Conservation (phyloP, 768 basidiomycete genomes). For the Lactarius indigo region DNA sequence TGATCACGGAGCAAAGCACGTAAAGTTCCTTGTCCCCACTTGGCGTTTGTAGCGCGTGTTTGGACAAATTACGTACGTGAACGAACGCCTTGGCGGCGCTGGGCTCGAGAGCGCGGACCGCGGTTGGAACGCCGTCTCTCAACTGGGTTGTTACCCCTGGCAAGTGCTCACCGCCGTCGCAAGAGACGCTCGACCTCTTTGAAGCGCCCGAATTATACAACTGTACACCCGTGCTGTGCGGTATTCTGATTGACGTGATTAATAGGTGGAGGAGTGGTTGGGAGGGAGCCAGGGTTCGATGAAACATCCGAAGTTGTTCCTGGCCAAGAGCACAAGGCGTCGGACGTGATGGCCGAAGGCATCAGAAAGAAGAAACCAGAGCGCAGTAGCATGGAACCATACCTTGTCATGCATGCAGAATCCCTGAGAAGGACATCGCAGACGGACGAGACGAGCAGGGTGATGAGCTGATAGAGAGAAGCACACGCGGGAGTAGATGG, state of each 20-base stretch:
- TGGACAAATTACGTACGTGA: neutral
- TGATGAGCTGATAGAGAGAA: conserved; percentile 15
- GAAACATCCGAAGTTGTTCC: conserved; percentile 5
- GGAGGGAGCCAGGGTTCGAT: conserved; percentile 1
- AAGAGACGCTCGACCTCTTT: neutral
- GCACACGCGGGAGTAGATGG: conserved; percentile 1
- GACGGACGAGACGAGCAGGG: neutral
- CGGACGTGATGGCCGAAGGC: conserved; percentile 10
- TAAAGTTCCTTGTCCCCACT: neutral
- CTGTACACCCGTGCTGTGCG: neutral
- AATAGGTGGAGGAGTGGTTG: neutral
- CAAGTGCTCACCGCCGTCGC: neutral
- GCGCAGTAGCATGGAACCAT: neutral
- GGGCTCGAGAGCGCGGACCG: neutral
- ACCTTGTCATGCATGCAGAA: neutral
- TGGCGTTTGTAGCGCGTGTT: neutral
- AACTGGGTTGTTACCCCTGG: neutral
- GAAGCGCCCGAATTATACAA: neutral
- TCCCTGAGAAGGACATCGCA: neutral
- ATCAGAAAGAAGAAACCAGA: neutral
- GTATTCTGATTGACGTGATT: conserved; percentile 1
- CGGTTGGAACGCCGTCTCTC: neutral
- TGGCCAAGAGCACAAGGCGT: neutral
- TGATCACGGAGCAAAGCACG: neutral
- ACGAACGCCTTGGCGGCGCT: too few relatives aligned